Base-by-base conservation (phyloP, 164 flowering plant genomes). In the Buxus sempervirens region DNA sequence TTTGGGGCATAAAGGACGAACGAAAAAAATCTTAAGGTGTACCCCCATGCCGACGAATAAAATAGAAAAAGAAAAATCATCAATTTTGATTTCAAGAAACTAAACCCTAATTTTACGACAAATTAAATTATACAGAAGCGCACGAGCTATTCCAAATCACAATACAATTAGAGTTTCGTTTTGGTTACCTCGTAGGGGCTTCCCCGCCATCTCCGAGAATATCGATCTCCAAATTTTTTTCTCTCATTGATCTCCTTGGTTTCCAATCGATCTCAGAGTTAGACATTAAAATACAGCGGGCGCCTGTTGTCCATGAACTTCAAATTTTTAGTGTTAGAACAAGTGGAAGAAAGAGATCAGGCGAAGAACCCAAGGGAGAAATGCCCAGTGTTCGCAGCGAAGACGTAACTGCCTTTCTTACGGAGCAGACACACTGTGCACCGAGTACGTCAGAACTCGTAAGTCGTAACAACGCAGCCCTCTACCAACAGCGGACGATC, bases 181-280 rank as follows among this genome's bases (percentile, higher is more conserved):
- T 45, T 64, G 9, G 0, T 49, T 64, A 83, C 90, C 90, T 82
- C 20, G 86, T 72, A 28, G 88, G 90, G 19, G 82, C 81, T 22
- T 84, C 86, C 56, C 69, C 84, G n/a, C 80, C 82, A 58, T 78
- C 78, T 19, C 78, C 70, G 49, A 85, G 70, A 87, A 87, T 83
- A 48, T 57, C 60, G 16, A 1, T 48, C 7, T 6, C 0, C 49
- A 32, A 32, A 32, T 3, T 9, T 16, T 36, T 18, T 41, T 62
- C 19, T 0, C 19, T 38, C 54, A 9, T 19, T 8, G 51, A 20
- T 32, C 41, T 62, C 28, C 1, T 20, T 22, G 57, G 66, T 57
- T 20, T 10, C 19, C 14, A 57, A 42, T 41, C 68, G 65, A 63
- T 61, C 19, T 62, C 36, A 20, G 59, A 26, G 12, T 24, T 63